Base-by-base conservation (phyloP, 1,139 yeast species). In the Taphrina communis region DNA sequence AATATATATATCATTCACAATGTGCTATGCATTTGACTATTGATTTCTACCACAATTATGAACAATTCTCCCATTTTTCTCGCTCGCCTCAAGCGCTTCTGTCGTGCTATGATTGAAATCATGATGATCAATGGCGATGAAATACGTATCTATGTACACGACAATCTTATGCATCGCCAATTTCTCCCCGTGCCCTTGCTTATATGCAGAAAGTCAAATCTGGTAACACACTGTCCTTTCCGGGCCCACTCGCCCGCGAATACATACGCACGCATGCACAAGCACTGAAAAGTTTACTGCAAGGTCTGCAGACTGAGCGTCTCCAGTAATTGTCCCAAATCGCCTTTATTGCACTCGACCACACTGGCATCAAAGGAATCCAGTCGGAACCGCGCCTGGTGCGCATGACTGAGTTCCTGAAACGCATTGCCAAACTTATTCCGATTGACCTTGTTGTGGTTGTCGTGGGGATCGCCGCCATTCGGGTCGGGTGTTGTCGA, bases 281-380 rank as follows among this genome's bases (percentile, higher is more conserved):
- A n/a, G n/a, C n/a, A n/a, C n/a, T n/a, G n/a, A n/a, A n/a, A n/a
- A n/a, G n/a, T n/a, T n/a, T 42, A 53, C 25, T 53, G 58, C 36
- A 17, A 65, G 57, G 46, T 70, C 67, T 38, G 69, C 39, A 42
- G 88, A n/a, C 69, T 85, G 70, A 94, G 80, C 70, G 87, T 86
- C 77, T 94, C 99, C 73, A 94, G 80, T 75, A 94, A 94, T 57
- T 97, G 91, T 2, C 92, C 83, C 73, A 94, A 81, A 76, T 95
- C 99, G 69, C 92, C 97, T 76, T 88, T 88, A 70, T 91, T 81
- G 61, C 95, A 88, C 78, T 94, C 98, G 57, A 95, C 91, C 48
- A 94, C 90, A 1, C 97, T 88, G 72, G 96, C 90, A 76, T 94
- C 98, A 78, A 94, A 94, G 74, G 96, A 91, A 77, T 95, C 98